Evolutionary conservation across 352 stramenopile genomes (phyloP).

Genomic region (Phytopythium cucurbitacearum): DNA sequence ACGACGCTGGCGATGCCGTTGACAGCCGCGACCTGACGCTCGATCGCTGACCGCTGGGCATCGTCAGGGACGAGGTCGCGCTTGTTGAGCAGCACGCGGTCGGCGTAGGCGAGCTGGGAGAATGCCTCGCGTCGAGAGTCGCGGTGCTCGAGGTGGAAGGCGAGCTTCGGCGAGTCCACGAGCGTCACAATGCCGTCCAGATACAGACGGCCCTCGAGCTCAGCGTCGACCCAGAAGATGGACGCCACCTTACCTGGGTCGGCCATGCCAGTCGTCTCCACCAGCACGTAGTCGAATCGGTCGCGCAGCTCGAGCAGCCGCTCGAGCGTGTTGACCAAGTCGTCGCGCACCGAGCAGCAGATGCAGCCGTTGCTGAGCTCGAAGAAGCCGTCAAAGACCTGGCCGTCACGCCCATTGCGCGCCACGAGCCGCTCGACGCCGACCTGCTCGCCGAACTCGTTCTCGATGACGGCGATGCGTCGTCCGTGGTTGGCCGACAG

Average conservation of each 20-base stretch:
- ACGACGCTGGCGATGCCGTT: conserved; percentile 66
- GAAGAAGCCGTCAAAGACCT: conserved; percentile 88
- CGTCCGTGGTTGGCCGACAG: conserved; percentile 89
- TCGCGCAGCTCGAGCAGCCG: conserved; percentile 75
- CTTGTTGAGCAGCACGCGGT: conserved; percentile 99
- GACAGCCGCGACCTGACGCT: conserved; percentile 34
- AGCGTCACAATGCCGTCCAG: conserved; percentile 97
- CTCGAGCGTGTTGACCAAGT: conserved; percentile 84
- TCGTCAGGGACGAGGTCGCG: conserved; percentile 90
- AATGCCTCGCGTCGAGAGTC: conserved; percentile 81
- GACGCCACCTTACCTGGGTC: conserved; percentile 93
- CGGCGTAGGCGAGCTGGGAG: conserved; percentile 97
- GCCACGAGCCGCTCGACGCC: conserved; percentile 93
- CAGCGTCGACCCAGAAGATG: conserved; percentile 95
- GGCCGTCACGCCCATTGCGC: conserved; percentile 52
- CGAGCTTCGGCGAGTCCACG: conserved; percentile 94
- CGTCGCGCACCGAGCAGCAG: conserved; percentile 95
- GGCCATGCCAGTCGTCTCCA: conserved; percentile 94
- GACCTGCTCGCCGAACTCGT: conserved; percentile 97
- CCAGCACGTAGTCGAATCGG: conserved; percentile 90
- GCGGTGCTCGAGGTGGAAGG: conserved; percentile 55
- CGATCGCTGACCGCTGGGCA: conserved; percentile 29
- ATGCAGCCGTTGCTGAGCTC: conserved; percentile 98
- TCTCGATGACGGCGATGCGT: conserved; percentile 98
- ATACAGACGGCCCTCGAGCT: conserved; percentile 84